Base-by-base conservation (phyloP, 202 grass and related monocot genomes). In the Brachypodium distachyon region DNA sequence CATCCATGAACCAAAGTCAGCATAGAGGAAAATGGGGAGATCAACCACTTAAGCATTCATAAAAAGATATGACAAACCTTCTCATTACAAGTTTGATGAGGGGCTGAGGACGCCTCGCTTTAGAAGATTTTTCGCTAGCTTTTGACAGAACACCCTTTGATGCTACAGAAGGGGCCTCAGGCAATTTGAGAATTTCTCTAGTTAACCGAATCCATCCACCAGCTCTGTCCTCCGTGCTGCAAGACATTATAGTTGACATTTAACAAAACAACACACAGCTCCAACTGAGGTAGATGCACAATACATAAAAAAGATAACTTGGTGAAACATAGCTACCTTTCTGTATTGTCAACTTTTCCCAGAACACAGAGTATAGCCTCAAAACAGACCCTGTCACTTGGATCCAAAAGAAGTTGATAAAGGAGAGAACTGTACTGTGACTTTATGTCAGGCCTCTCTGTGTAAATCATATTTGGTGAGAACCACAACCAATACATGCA, bases 331-430 rank as follows among this genome's bases (percentile, higher is more conserved):
- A 34, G 19, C 11, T 87, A 98, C 96, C 96, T 95, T 85, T 95
- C 92, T 57, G 96, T 82, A 71, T 84, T 99, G 53, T 99, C 92
- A 85, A 90, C 90, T 90, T 99, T 99, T 55, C 96, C 96, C 81
- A 99, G 70, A 19, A 99, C 92, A 85, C 96, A 99, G 18, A 95
- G 86, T 87, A 99, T 99, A 58, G 96, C 96, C 82, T 99, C 96
- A 83, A 99, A 99, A 87, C 96, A 99, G 77, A 99, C 96, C 83
- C 96, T 90, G 61, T 99, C 96, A 67, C 96, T 99, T 61, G 96
- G 96, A 84, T 99, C 96, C 70, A 99, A 85, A 86, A 99, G 92
- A 77, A 99, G 85, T 80, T 99, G 96, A 81, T 99, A 99, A 60
- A 99, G 96, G 66, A 99, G 96, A 78, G 83, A 95, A 72, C 83